Conservation (phyloP, 148 eudicot species). For the Silene latifolia region DNA sequence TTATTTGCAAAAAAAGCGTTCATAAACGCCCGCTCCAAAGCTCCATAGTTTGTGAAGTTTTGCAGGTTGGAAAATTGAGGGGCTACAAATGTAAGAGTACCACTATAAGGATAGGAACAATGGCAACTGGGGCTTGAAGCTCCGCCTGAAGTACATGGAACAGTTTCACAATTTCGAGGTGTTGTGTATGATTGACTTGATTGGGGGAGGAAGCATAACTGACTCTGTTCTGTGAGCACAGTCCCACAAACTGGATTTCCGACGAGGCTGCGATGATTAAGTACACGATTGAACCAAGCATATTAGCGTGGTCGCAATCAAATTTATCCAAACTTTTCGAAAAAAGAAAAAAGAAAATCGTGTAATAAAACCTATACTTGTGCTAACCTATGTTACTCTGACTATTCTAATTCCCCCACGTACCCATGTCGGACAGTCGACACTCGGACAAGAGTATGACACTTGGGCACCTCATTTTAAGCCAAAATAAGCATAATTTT, state of each 20-base stretch:
- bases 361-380: too few relatives aligned
- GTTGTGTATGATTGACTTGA: conserved; percentile 17
- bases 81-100: conserved; percentile 35
- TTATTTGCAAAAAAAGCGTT: conserved; percentile 10
- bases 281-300: neutral
- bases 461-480: too few relatives aligned
- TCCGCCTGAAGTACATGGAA: conserved; percentile 23
- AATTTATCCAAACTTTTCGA: too few relatives aligned
- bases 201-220: conserved; percentile 28
- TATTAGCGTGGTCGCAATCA: too few relatives aligned
- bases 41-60: conserved; percentile 20
- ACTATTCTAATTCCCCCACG: too few relatives aligned
- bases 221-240: neutral
- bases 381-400: too few relatives aligned
- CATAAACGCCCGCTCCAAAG: conserved; percentile 27
- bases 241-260: conserved; percentile 31
- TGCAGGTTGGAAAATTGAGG: conserved; percentile 41
- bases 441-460: too few relatives aligned
- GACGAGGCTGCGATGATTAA: neutral
- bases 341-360: too few relatives aligned
- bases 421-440: too few relatives aligned
- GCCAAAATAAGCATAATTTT: too few relatives aligned
- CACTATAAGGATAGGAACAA: conserved; percentile 39
- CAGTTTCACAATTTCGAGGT: conserved; percentile 22
- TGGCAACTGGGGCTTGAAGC: conserved; percentile 35